These are phyloP conservation scores for Puccinia coronata DNA, from an alignment of 1,284 basidiomycete species.

Conservation along the genomic window DNA sequence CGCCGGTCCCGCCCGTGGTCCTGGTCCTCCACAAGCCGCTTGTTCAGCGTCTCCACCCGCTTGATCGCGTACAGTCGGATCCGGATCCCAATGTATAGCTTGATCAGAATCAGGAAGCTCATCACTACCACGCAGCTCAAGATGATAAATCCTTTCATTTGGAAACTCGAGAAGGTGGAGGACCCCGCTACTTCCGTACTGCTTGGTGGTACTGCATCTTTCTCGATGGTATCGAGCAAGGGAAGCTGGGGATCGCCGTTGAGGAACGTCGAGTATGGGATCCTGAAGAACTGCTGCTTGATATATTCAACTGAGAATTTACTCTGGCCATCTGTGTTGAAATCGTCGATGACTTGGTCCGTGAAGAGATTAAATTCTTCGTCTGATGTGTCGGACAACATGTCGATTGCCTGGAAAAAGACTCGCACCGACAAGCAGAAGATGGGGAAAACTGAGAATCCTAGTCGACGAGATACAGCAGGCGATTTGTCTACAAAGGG, in stretches of 20 bases:
- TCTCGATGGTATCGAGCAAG: neutral
- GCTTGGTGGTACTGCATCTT: neutral
- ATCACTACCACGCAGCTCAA: conserved; percentile 11
- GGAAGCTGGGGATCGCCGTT: neutral
- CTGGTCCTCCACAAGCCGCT: conserved; percentile 24
- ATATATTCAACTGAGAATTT: conserved; percentile 26
- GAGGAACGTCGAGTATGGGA: neutral
- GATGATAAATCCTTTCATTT: conserved; percentile 24
- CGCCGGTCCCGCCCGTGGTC: conserved; percentile 14
- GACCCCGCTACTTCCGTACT: neutral
- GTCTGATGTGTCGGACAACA: conserved; percentile 63
- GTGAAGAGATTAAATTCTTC: conserved; percentile 58
- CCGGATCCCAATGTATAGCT: conserved; percentile 39
- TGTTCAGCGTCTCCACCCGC: neutral
- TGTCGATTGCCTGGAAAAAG: conserved; percentile 72
- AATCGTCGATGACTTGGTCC: neutral
- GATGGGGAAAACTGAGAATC: conserved; percentile 88
- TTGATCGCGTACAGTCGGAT: conserved; percentile 31
- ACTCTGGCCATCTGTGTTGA: neutral
- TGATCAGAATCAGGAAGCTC: conserved; percentile 26
- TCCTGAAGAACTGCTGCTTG: conserved; percentile 3
- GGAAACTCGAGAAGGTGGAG: conserved; percentile 34
- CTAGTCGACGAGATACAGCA: conserved; percentile 85
- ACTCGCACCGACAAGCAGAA: conserved; percentile 88
- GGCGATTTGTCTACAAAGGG: conserved; percentile 94